Evolutionary conservation across 805 yeast genomes (phyloP).

Genomic region (Torulaspora indica): DNA sequence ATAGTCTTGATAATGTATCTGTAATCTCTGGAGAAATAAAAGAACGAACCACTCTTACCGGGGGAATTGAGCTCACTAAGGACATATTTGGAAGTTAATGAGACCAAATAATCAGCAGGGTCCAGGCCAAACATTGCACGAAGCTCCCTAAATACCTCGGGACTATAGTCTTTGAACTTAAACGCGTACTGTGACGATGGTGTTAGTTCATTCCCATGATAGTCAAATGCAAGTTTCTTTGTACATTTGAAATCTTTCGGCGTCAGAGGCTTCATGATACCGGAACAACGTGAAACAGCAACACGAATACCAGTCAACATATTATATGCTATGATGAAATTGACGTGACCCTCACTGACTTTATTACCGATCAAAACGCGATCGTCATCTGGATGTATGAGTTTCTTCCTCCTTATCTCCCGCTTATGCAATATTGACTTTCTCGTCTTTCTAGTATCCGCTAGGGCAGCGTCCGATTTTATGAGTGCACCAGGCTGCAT

Average conservation of each 20-base stretch:
- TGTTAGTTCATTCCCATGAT: conserved; percentile 80
- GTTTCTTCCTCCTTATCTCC: conserved; percentile 40
- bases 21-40: conserved; percentile 90
- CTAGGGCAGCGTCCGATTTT: conserved; percentile 38
- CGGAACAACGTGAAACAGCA: conserved; percentile 89
- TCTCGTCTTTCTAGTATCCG: conserved; percentile 50
- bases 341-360: conserved; percentile 88
- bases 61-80: conserved; percentile 91
- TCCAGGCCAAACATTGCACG: conserved; percentile 79
- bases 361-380: conserved; percentile 68
- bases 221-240: conserved; percentile 80
- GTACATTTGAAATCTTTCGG: conserved; percentile 63
- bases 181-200: conserved; percentile 94
- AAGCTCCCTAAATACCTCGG: conserved; percentile 86
- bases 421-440: conserved; percentile 44
- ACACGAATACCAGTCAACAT: conserved; percentile 97
- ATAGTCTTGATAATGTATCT: conserved; percentile 93
- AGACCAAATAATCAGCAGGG: conserved; percentile 91
- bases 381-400: conserved; percentile 47
- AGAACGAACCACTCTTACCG: conserved; percentile 94
- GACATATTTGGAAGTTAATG: conserved; percentile 88
- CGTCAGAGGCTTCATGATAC: conserved; percentile 66
- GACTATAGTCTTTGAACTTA: conserved; percentile 94
- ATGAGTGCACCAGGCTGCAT: conserved; percentile 19
- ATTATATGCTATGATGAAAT: conserved; percentile 90